Base-by-base conservation (phyloP, 495 filamentous ascomycete species). In the Lophiostoma macrostomum region DNA sequence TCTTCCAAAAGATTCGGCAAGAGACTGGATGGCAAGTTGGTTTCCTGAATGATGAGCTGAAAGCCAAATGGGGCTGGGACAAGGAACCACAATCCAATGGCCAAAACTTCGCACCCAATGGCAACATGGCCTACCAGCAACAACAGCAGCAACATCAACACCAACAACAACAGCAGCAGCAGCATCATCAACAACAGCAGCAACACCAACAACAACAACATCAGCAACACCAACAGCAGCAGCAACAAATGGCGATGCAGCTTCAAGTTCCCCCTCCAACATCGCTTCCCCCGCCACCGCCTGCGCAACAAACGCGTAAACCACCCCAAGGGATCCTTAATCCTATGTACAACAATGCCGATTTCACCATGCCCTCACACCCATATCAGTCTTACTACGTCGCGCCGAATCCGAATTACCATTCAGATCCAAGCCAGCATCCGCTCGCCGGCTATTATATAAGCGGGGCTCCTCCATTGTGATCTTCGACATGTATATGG, bases 21-120 rank as follows among this genome's bases (percentile, higher is more conserved):
- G 82, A 89, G 56, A 88, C 86, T 0, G 87, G 86, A 34, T 95
- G 88, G 88, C 80, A 76, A 36, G 71, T 90, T 23, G 80, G 78
- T 4, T 81, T 83, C 50, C 68, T 93, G 34, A 75, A 82, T 55
- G 74, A 76, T 7, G 82, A 85, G 29, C 75, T 98, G 30, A 86
- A 80, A 61, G 77, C 76, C 47, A 79, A 74, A 45, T 96, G 93
- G 93, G 81, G 85, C 22, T 91, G 88, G 88, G 73, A 77, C 39
- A 64, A 80, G 0, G 39, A 67, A 13, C 50, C 55, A n/a, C 43
- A 50, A 31, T 31, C 38, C 18, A 7, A n/a, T n/a, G 18, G 16
- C 18, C 7, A 7, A 11, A 39, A 18, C 16, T 12, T 11, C 10
- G 36, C 7, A 11, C 7, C 10, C 10, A 39, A 11, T 11, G 7